Evolutionary conservation across 2,329 filamentous ascomycete genomes (phyloP), one percentile per base, ranked within the genome.

Genomic region (Paecilomyces dactylethromorphus): DNA sequence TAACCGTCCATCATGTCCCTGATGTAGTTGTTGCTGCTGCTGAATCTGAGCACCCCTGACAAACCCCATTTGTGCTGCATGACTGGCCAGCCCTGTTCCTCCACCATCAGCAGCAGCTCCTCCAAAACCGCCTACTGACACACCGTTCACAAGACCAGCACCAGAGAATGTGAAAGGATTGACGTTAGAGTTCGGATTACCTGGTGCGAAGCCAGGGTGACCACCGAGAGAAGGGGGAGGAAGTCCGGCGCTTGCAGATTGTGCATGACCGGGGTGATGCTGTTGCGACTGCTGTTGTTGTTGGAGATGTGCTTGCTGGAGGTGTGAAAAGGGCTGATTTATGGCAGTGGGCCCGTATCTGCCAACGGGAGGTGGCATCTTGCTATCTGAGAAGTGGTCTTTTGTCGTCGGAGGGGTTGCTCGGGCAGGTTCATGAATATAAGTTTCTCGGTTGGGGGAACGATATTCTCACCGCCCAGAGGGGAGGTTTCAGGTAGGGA

Each of bases 21-120:
- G 76, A 59, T 77, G 75, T 65, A 76, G 66, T 63, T 79, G 77
- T 62, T 86, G 82, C 55, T 84, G 84, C 59, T 84, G 82, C 65
- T 87, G 84, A 71, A 87, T 84, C 69, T 74, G 81, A 73, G 79
- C 88, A 73, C 87, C 89, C 70, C 93, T 87, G 59, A 88, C 85
- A 72, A 97, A 97, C 6, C 91, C 88, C 83, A 94, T 90, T 69
- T 93, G 87, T 60, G 91, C 91, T 63, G 90, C 91, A 74, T 95
- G 91, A 73, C 91, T 93, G 32, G 87, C 91, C 56, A 96, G 84
- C 1, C 91, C 91, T 21, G 89, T 88, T 59, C 79, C 79, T 24
- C 81, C 81, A 57, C 79, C 77, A 53, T 77, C 76, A 62, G 86
- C 87, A 10, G 83, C 83, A 53, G 78, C 66, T 58, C 76, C 81